Percentiles rank a stretch among this genome's conserved stretches.
Evolutionary conservation across 2,329 filamentous ascomycete species (phyloP).

Genomic region (Thelonectria rubi): DNA sequence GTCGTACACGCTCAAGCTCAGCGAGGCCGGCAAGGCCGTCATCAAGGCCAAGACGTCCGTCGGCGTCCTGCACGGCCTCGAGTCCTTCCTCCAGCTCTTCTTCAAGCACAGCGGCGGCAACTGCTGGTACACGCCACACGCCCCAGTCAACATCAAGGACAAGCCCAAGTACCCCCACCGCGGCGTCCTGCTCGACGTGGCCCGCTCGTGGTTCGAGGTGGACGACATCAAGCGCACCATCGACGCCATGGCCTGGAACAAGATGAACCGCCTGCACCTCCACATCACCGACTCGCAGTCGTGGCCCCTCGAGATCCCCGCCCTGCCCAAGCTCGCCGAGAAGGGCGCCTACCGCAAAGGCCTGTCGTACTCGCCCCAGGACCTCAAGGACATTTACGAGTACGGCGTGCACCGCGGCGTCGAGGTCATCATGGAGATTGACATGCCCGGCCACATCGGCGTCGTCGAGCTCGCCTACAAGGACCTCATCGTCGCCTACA

Average conservation of each 20-base stretch:
- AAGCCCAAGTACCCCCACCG: constrained; percentile 78
- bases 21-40: constrained; percentile 64
- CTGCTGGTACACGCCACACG: constrained; percentile 72
- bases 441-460: constrained; percentile 69
- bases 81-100: constrained; percentile 83
- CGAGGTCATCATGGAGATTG: constrained; percentile 68
- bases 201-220: constrained; percentile 75
- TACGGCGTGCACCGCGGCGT: constrained; percentile 72
- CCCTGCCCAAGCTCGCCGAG: constrained; percentile 72
- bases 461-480: constrained; percentile 63
- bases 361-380: constrained; percentile 72
- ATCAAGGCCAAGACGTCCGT: constrained; percentile 73
- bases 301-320: constrained; percentile 83
- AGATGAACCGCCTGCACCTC: constrained; percentile 83
- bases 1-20: constrained; percentile 74
- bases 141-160: constrained; percentile 78
- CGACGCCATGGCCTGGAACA: constrained; percentile 79
- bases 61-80: constrained; percentile 77
- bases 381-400: constrained; percentile 73
- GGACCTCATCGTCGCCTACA: constrained; percentile 63
- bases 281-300: constrained; percentile 86
- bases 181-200: constrained; percentile 81
- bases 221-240: constrained; percentile 77
- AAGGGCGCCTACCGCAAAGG: constrained; percentile 77
- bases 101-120: constrained; percentile 70